Evolutionary conservation across 352 stramenopile species (phyloP).

Genomic region (Phytophthora sp.): DNA sequence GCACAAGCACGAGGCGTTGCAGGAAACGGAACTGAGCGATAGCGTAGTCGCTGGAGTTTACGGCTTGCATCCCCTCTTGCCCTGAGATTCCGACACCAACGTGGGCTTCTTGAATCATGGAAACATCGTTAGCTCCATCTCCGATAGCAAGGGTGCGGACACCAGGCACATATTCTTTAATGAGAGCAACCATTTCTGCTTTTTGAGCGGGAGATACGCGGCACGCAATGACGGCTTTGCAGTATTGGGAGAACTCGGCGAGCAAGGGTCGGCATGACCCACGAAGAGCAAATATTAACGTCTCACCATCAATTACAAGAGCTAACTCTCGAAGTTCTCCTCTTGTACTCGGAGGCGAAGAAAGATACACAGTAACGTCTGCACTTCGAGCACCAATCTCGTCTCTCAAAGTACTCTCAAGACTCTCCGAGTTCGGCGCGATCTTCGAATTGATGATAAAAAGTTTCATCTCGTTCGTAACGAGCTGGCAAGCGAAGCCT

Average conservation of each 20-base stretch:
- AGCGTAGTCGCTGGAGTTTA: constrained; percentile 94
- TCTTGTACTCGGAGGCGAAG: constrained; percentile 45
- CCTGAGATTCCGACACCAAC: constrained; percentile 92
- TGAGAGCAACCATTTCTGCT: constrained; percentile 81
- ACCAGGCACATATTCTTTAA: constrained; percentile 76
- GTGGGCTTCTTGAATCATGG: constrained; percentile 95
- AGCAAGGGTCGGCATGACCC: constrained; percentile 52
- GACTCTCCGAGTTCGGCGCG: constrained; percentile 50
- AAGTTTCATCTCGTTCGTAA: constrained; percentile 86
- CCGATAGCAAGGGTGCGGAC: constrained; percentile 90
- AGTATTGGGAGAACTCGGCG: constrained; percentile 77
- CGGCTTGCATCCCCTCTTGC: constrained; percentile 92
- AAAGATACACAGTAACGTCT: constrained; percentile 58
- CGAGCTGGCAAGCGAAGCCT: constrained; percentile 87
- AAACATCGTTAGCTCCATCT: constrained; percentile 95
- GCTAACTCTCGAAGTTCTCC: constrained; percentile 62
- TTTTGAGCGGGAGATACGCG: constrained; percentile 89
- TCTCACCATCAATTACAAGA: constrained; percentile 85
- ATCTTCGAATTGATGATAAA: constrained; percentile 68
- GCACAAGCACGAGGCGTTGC: constrained; percentile 89
- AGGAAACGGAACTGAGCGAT: constrained; percentile 94
- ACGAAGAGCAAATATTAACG: constrained; percentile 59
- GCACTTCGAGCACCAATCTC: constrained; percentile 50
- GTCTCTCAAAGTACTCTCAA: constrained; percentile 55
- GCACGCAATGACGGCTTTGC: constrained; percentile 89